Conservation (phyloP, 2,329 filamentous ascomycete species). For the Neoascochyta sp. region DNA sequence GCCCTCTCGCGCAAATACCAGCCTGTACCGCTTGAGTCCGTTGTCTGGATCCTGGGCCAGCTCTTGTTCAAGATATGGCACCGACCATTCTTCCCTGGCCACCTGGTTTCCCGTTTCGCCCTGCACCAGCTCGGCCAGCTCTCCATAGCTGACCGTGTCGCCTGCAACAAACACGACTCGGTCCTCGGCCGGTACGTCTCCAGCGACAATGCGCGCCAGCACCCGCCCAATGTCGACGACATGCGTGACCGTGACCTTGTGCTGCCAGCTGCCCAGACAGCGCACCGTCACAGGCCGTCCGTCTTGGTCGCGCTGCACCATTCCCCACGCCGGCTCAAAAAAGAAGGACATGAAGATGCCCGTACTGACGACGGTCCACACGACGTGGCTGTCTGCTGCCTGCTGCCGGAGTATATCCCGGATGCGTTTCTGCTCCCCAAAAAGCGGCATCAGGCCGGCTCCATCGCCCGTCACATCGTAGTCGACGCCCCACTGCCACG, state of each 20-base stretch:
- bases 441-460: constrained; percentile 60
- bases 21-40: constrained; percentile 56
- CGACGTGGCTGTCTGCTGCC: constrained; percentile 34
- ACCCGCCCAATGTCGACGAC: constrained; percentile 61
- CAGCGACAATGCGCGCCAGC: constrained; percentile 53
- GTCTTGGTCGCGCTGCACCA: constrained; percentile 48
- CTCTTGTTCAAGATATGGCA: constrained; percentile 45
- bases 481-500: constrained; percentile 73
- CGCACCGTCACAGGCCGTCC: constrained; percentile 39
- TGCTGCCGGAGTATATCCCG: constrained; percentile 22
- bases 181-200: constrained; percentile 31
- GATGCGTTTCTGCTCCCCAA: constrained; percentile 60
- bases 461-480: constrained; percentile 60
- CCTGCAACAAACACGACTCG: constrained; percentile 58
- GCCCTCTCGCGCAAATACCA: constrained; percentile 59
- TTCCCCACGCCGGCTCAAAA: constrained; percentile 60
- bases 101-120: constrained; percentile 43
- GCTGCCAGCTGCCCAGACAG: constrained; percentile 61
- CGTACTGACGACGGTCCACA: constrained; percentile 65
- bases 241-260: constrained; percentile 59
- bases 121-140: constrained; percentile 54
- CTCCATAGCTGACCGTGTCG: constrained; percentile 58
- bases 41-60: constrained; percentile 48
- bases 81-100: constrained; percentile 50
- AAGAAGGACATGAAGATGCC: constrained; percentile 69